Evolutionary conservation across 495 filamentous ascomycete species (phyloP).

Genomic region (Tuber calosporum): DNA sequence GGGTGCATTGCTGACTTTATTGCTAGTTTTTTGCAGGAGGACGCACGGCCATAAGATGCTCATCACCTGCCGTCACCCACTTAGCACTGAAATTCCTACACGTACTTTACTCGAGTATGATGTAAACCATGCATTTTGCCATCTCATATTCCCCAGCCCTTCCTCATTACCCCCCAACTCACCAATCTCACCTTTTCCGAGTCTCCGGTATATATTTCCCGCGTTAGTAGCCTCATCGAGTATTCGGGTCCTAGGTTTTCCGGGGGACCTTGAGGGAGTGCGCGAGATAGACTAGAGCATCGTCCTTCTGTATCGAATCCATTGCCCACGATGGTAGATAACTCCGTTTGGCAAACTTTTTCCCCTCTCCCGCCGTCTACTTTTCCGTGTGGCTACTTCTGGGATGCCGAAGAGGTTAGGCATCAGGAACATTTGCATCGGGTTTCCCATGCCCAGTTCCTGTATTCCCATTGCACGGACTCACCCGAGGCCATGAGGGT

Average conservation of each 20-base stretch:
- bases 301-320: not conserved
- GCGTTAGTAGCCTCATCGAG: not conserved
- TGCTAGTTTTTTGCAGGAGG: not conserved
- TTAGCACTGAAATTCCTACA: not conserved
- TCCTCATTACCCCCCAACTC: not conserved
- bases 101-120: not conserved
- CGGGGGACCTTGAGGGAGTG: too few species aligned
- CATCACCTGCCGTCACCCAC: not conserved
- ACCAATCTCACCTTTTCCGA: not conserved
- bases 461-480: slow-evolving; percentile 28
- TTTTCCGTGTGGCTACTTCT: slow-evolving; percentile 21
- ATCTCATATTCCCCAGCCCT: not conserved
- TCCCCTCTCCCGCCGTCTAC: not conserved
- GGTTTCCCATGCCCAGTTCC: slow-evolving; percentile 30
- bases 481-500: slow-evolving; percentile 25
- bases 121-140: not conserved
- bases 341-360: not conserved
- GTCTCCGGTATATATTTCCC: not conserved
- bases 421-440: slow-evolving; percentile 31
- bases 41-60: not conserved
- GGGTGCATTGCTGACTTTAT: not conserved
- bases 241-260: not conserved
- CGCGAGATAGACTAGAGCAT: not conserved
- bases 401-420: slow-evolving; percentile 29
- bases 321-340: not conserved